phyloP scores from a whole-genome alignment of 495 filamentous ascomycete species.

The Peziza echinospora region DNA sequence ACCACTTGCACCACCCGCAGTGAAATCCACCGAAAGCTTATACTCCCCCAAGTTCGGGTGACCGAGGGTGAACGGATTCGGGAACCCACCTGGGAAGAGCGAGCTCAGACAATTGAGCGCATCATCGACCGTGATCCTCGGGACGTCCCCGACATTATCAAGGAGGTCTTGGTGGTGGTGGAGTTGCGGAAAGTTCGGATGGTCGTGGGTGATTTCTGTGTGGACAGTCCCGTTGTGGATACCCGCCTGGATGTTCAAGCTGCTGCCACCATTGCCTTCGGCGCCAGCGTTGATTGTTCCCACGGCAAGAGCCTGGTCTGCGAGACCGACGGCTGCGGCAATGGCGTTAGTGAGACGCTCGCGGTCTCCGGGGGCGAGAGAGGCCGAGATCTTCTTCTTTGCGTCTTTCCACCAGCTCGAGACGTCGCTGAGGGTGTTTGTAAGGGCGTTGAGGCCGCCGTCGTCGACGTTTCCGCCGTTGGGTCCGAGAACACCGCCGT shows the following conservation, averaged over 20 bases:
- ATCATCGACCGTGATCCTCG: not conserved
- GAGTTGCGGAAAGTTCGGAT: not conserved
- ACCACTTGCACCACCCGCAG: not conserved
- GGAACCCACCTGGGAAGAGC: not conserved
- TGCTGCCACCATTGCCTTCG: too few species aligned
- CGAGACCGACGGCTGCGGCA: not conserved
- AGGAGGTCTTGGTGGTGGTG: not conserved
- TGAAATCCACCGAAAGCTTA: not conserved
- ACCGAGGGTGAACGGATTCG: not conserved
- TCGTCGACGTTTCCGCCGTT: slow-evolving; percentile 12
- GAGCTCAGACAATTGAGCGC: not conserved
- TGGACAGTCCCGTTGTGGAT: too few species aligned
- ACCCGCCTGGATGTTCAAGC: too few species aligned
- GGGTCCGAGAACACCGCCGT: not conserved
- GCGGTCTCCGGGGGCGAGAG: not conserved
- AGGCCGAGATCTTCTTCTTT: slow-evolving; percentile 7
- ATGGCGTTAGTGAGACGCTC: not conserved
- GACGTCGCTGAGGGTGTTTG: slow-evolving; percentile 11
- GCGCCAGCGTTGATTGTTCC: too few species aligned
- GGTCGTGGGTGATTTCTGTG: too few species aligned
- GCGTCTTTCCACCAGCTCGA: slow-evolving; percentile 10
- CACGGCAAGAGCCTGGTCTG: not conserved
- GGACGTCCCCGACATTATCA: not conserved
- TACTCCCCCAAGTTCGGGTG: not conserved
- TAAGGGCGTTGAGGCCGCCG: slow-evolving; percentile 17